phyloP scores from a whole-genome alignment of 2,329 filamentous ascomycete species.

The Aureobasidium sp. region DNA sequence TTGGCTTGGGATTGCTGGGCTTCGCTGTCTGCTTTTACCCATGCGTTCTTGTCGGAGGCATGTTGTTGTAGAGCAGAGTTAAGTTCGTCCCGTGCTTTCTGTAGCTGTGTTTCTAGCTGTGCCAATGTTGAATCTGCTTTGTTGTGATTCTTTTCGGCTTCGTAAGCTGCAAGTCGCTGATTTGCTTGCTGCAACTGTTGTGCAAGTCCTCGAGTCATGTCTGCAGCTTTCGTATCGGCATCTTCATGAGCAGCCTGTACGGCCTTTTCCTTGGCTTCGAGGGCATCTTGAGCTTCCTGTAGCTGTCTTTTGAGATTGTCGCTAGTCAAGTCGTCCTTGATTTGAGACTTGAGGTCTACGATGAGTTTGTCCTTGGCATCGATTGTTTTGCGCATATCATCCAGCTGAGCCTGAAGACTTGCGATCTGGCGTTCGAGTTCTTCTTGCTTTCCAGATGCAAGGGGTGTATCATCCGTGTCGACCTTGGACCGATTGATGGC shows the following conservation, averaged over 20 bases:
- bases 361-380: background rate
- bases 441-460: slow-evolving; percentile 16
- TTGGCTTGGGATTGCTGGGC: background rate
- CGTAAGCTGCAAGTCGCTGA: slow-evolving; percentile 8
- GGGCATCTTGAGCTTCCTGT: background rate
- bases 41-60: background rate
- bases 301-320: background rate
- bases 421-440: background rate
- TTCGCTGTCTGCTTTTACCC: background rate
- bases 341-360: background rate
- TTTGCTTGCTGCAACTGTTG: slow-evolving; percentile 6
- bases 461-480: slow-evolving; percentile 6
- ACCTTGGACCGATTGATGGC: slow-evolving; percentile 13
- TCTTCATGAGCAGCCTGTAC: background rate
- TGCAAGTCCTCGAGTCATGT: background rate
- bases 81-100: slow-evolving; percentile 10
- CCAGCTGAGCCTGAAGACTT: background rate
- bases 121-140: background rate
- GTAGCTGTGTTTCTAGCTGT: background rate
- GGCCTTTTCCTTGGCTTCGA: background rate
- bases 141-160: slow-evolving; percentile 6
- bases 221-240: slow-evolving; percentile 4
- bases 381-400: background rate
- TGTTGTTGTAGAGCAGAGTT: slow-evolving; percentile 17
- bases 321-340: background rate